Evolutionary conservation across 192 early-diverging fungal species (phyloP), one percentile per base, ranked within the genome.

Genomic region (Podila horticola): DNA sequence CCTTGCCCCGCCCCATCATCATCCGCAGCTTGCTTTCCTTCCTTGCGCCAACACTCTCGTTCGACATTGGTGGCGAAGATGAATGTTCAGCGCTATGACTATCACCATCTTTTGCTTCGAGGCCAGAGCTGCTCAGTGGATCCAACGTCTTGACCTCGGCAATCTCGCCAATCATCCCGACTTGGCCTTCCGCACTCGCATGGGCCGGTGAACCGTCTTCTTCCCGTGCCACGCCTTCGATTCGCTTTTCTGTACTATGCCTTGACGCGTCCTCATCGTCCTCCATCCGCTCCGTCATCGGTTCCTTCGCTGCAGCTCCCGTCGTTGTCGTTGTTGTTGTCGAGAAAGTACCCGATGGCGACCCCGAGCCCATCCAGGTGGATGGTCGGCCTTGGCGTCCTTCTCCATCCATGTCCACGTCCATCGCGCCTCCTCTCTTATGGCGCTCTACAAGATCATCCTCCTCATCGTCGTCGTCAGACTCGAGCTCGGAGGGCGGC

Each of bases 21-120:
- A 1, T 71, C 67, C n/a, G 36, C 73, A 29, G 68, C 74, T 22
- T 79, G 60, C 34, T 64, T 66, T 15, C 57, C 52, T 9, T 69
- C 67, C 24, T 28, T 31, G 9, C 51, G 59, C 15, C n/a, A 33
- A 1, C 30, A 30, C 0, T 55, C 59, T 45, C 41, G 41, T 45
- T 45, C 41, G 41, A 45, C 41, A 45, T 45, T 12, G 41, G 41
- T 2, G 41, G 41, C 1, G 41, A 45, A 45, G 13, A 36, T 8
- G 41, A 45, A 0, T 36, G 34, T 13, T 45, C 41, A 3, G 41
- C 15, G 11, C 15, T 13, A 45, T 45, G 41, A 4, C 41, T 17
- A 45, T 13, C 15, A 17, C 4, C 3, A 45, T 2, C 41, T 9
- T 10, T 34, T 34, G 33, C 33, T 34, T 7, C 33, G 7, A 7